Conservation (phyloP, 495 filamentous ascomycete species). For the Paragyromitra xinjiangensis region DNA sequence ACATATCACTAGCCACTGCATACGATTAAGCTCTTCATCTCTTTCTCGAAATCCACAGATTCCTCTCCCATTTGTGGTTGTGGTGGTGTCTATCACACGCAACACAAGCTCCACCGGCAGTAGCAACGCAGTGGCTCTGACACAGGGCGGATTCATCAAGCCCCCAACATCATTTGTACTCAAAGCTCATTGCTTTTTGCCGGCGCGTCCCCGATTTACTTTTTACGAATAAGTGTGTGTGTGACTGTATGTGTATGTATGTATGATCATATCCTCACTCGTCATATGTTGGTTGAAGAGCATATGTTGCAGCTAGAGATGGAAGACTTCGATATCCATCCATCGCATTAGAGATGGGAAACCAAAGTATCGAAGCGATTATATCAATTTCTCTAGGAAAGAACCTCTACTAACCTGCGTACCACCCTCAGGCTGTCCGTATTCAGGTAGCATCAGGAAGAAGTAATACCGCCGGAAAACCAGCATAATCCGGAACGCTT, state of each 20-base stretch:
- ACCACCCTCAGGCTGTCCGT: constrained; percentile 12
- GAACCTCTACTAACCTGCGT: constrained; percentile 30
- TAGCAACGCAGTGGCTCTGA: constrained; percentile 36
- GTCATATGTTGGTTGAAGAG: constrained; percentile 38
- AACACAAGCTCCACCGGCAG: constrained; percentile 42
- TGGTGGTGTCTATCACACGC: constrained; percentile 42
- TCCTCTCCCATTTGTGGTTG: constrained; percentile 28
- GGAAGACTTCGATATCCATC: constrained; percentile 39
- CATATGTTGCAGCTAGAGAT: constrained; percentile 40
- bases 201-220: constrained; percentile 52
- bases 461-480: constrained; percentile 46
- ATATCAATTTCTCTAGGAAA: constrained; percentile 21
- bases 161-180: constrained; percentile 40
- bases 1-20: constrained; percentile 51
- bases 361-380: constrained; percentile 5
- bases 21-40: constrained; percentile 24
- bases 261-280: constrained; percentile 43
- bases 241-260: constrained; percentile 17
- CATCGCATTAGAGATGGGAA: constrained; percentile 50
- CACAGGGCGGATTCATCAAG: not conserved
- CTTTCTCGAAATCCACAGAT: constrained; percentile 7
- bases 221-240: constrained; percentile 11
- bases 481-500: constrained; percentile 55
- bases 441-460: constrained; percentile 40
- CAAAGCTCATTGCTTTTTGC: constrained; percentile 54